Evolutionary conservation across 1,139 yeast species (phyloP).

Genomic region (Hansenula lynferdii): DNA sequence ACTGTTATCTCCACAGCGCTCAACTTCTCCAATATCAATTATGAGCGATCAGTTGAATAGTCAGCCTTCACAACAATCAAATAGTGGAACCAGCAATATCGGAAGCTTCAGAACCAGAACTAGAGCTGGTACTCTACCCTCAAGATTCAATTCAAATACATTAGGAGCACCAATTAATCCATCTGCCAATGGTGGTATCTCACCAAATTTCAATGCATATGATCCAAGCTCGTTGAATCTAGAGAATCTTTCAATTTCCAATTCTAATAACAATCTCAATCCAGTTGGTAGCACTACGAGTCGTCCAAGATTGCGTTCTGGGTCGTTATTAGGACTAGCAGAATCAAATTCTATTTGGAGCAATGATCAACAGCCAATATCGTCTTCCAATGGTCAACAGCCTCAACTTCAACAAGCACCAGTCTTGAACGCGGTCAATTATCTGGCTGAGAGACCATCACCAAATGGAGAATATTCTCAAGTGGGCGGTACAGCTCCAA

Average conservation of each 20-base stretch:
- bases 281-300: constrained; percentile 2
- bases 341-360: constrained; percentile 27
- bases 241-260: constrained; percentile 19
- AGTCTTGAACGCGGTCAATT: not conserved
- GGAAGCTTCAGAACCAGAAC: constrained; percentile 38
- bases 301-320: constrained; percentile 24
- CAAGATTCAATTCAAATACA: constrained; percentile 29
- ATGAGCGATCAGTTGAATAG: constrained; percentile 13
- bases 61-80: constrained; percentile 3
- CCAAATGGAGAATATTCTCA: not conserved
- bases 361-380: constrained; percentile 5
- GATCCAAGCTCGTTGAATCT: constrained; percentile 20
- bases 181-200: not conserved
- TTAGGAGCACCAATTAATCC: constrained; percentile 1
- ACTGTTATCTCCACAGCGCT: constrained; percentile 20
- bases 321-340: constrained; percentile 24
- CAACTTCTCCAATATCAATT: constrained; percentile 20
- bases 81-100: constrained; percentile 13
- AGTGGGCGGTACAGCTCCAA: not conserved
- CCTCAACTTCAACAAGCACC: constrained; percentile 1
- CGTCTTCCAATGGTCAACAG: no score
- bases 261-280: constrained; percentile 3
- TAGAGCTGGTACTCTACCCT: constrained; percentile 55
- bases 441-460: not conserved
- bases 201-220: constrained; percentile 26